These are phyloP conservation scores for Globisporangium takayamanum DNA, from an alignment of 352 stramenopile species.

Conservation along the genomic window DNA sequence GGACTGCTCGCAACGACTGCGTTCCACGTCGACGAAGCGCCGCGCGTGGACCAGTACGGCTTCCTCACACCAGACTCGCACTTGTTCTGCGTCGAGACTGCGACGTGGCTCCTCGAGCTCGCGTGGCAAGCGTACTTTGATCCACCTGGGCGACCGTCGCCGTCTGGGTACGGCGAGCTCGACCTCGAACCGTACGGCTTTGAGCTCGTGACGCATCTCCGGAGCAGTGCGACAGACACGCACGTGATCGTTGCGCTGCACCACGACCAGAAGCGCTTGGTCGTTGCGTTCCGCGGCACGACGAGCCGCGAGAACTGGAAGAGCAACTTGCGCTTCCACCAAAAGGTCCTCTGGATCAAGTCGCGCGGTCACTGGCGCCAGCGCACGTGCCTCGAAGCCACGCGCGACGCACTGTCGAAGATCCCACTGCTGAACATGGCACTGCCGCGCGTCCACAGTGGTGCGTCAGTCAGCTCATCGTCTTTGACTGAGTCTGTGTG, in stretches of 20 bases:
- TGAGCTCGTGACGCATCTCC: slow-evolving; percentile 78
- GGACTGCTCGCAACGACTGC: slow-evolving; percentile 58
- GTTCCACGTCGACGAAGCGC: slow-evolving; percentile 64
- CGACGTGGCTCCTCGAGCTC: slow-evolving; percentile 73
- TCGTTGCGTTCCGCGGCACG: slow-evolving; percentile 82
- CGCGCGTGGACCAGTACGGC: slow-evolving; percentile 51
- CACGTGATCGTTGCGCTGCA: slow-evolving; percentile 57
- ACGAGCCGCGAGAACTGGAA: slow-evolving; percentile 87
- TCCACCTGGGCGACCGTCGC: slow-evolving; percentile 59
- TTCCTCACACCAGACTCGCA: slow-evolving; percentile 64
- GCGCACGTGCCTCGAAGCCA: slow-evolving; percentile 51
- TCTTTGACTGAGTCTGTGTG: neutral
- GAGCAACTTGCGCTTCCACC: slow-evolving; percentile 80
- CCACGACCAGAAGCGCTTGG: slow-evolving; percentile 54
- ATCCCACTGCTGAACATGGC: slow-evolving; percentile 81
- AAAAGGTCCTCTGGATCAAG: slow-evolving; percentile 75
- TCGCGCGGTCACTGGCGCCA: slow-evolving; percentile 44
- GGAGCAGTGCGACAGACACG: slow-evolving; percentile 69
- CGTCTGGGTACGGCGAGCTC: slow-evolving; percentile 72
- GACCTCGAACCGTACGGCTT: slow-evolving; percentile 67
- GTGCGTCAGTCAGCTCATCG: slow-evolving; percentile 25
- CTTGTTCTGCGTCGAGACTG: slow-evolving; percentile 85
- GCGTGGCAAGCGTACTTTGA: slow-evolving; percentile 88
- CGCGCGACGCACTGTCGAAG: slow-evolving; percentile 60
- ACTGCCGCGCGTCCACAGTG: slow-evolving; percentile 76